Base-by-base conservation (phyloP, 1,284 basidiomycete species). In the Ganoderma resinaceum region DNA sequence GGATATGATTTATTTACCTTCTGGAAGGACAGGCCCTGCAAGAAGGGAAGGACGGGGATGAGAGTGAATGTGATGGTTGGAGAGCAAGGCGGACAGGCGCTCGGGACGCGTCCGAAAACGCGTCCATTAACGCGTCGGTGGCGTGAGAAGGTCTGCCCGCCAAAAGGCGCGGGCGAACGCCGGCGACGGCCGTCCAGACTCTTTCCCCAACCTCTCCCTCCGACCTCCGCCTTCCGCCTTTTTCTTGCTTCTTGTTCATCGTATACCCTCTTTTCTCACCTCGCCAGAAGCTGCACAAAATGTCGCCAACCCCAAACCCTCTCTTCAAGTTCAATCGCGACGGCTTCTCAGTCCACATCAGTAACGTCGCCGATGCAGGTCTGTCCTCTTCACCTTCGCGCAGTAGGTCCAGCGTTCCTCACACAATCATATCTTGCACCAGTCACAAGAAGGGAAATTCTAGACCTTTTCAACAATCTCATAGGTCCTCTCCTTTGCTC, bases 401-500 rank as follows among this genome's bases (percentile, higher is more conserved):
- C 61, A 33, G 18, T 26, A n/a, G n/a, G n/a, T n/a, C 14, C n/a
- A 43, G 16, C 11, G 52, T 20, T 55, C 52, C 37, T 40, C 52
- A 52, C 29, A 23, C 64, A 55, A 38, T 53, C 52, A 52, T 62
- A 49, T 31, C 62, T 42, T 33, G 38, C 33, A 53, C 55, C 3
- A 87, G 86, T 83, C 26, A 82, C 80, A 66, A 80, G 82, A 62
- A 78, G 80, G 49, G 87, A 90, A 71, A 81, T 90, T 23, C 77
- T 87, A n/a, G 81, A 86, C 26, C 78, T 90, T 62, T 90, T 91
- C 76, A 84, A 80, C 66, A 85, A 81, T 43, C 81, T 88, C 57
- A 87, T 90, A 62, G 89, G 89, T 88, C 75, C 31, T 71, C 57
- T 29, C 33, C 33, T 62, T 40, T 62, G 31, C 43, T 37, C 60